These are phyloP conservation scores for Lasiodiplodia gonubiensis DNA, from an alignment of 2,329 filamentous ascomycete species.

Conservation along the genomic window DNA sequence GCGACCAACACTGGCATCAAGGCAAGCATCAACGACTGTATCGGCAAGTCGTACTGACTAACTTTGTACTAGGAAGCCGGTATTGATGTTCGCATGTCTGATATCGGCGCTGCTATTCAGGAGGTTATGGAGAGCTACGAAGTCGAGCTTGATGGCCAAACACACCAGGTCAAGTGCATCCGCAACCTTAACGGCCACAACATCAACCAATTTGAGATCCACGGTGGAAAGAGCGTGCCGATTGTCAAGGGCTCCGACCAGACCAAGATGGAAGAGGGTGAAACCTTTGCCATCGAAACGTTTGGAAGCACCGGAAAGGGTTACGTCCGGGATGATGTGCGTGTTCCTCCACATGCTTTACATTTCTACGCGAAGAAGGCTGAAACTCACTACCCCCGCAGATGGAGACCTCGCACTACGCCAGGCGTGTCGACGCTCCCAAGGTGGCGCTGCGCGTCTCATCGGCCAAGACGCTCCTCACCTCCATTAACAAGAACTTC, in stretches of 20 bases:
- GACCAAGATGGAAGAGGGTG: conserved; percentile 97
- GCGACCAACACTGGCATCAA: conserved; percentile 77
- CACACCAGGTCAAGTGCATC: conserved; percentile 81
- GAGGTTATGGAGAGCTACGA: conserved; percentile 95
- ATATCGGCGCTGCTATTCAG: conserved; percentile 83
- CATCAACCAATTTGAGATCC: conserved; percentile 87
- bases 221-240: conserved; percentile 90
- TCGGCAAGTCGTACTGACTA: background rate
- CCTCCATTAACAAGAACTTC: conserved; percentile 94
- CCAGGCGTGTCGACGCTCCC: conserved; percentile 72
- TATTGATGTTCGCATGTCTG: conserved; percentile 87
- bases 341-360: conserved; percentile 55
- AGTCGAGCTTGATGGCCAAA: conserved; percentile 79
- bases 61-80: conserved; percentile 69
- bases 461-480: conserved; percentile 84
- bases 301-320: conserved; percentile 94
- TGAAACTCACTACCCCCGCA: background rate
- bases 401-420: conserved; percentile 87
- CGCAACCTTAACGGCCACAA: conserved; percentile 89
- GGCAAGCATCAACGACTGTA: conserved; percentile 42
- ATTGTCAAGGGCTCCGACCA: conserved; percentile 88
- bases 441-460: conserved; percentile 77
- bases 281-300: conserved; percentile 94
- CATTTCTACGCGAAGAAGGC: background rate
- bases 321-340: conserved; percentile 76